Base-by-base conservation (phyloP, 2,329 filamentous ascomycete genomes). In the Chalara sp. region DNA sequence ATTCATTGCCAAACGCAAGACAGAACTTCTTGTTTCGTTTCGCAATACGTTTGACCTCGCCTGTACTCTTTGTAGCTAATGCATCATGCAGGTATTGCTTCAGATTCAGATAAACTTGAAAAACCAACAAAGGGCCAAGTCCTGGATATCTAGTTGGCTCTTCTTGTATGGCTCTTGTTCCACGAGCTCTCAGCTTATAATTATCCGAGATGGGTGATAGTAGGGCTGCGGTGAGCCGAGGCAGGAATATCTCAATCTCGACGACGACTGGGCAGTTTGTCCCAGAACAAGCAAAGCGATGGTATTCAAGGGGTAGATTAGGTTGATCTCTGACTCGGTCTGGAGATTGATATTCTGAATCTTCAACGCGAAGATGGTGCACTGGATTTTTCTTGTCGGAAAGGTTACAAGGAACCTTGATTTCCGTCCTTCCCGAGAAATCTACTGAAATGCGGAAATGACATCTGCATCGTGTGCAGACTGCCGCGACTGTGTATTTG, bases 11-110 rank as follows among this genome's bases (percentile, higher is more conserved):
- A 63, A 86, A 84, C 2, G 76, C 76, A 54, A 80, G 72, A 58
- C 80, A 71, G 57, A 85, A 87, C 51, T 78, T 77, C 62, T 83
- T 82, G 61, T 87, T 87, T 12, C 75, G 65, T 6, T 75, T 69
- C 5, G 76, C 76, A 57, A 87, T 82, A 43, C 71, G 66, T 56
- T 75, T 74, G 58, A 73, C 76, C 33, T 72, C 72, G 44, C 74
- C 71, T 6, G 67, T 64, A 21, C 75, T 68, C 43, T 73, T 70
- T 50, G 81, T 65, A 12, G 44, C 47, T 46, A 53, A 56, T 6
- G 79, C 72, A 66, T 87, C 83, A 7, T 62, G 69, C 47, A 87
- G 67, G 61, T 87, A 87, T 44, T 72, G 72, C 50, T 75, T 72
- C 40, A 87, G 68, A 54, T 77, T 79, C 43, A 72, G 68, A 44